Percentiles rank a stretch among this genome's conserved stretches.
Evolutionary conservation across 2,329 filamentous ascomycete species (phyloP).

Genomic region (Trichoderma polysporum): DNA sequence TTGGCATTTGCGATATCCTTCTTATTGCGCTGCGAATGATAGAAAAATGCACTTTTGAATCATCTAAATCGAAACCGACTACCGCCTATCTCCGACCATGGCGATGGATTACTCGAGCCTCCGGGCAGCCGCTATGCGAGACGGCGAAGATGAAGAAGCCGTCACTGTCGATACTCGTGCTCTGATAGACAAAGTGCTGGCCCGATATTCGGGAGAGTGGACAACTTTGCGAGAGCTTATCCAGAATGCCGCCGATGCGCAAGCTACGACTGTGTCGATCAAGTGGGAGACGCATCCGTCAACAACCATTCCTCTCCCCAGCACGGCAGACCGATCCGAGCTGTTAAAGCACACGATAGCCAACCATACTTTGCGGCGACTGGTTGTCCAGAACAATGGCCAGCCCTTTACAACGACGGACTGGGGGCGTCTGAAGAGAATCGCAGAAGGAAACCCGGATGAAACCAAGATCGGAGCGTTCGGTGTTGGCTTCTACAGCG

Average conservation of each 20-base stretch:
- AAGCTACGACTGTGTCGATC: constrained; percentile 83
- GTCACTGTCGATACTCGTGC: constrained; percentile 97
- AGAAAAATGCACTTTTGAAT: constrained; percentile 4
- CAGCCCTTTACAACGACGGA: constrained; percentile 84
- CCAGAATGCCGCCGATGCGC: constrained; percentile 97
- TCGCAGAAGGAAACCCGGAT: constrained; percentile 98
- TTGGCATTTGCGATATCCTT: background rate
- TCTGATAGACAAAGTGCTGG: constrained; percentile 95
- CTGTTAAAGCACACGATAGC: constrained; percentile 79
- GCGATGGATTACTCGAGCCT: constrained; percentile 73
- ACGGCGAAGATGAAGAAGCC: constrained; percentile 89
- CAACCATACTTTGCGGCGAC: constrained; percentile 79
- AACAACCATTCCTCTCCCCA: constrained; percentile 68
- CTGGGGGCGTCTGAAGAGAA: constrained; percentile 90
- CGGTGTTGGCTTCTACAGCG: constrained; percentile 97
- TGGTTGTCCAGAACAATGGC: constrained; percentile 93
- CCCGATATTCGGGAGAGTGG: constrained; percentile 95
- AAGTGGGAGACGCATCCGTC: constrained; percentile 92
- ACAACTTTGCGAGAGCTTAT: constrained; percentile 87
- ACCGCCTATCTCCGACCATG: background rate
- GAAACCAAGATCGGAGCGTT: constrained; percentile 99
- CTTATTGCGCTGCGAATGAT: background rate
- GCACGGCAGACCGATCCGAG: constrained; percentile 64
- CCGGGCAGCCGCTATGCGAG: constrained; percentile 80
- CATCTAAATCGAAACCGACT: background rate